Evolutionary conservation across 1,284 basidiomycete species (phyloP).

Genomic region (Ustilago sp.): DNA sequence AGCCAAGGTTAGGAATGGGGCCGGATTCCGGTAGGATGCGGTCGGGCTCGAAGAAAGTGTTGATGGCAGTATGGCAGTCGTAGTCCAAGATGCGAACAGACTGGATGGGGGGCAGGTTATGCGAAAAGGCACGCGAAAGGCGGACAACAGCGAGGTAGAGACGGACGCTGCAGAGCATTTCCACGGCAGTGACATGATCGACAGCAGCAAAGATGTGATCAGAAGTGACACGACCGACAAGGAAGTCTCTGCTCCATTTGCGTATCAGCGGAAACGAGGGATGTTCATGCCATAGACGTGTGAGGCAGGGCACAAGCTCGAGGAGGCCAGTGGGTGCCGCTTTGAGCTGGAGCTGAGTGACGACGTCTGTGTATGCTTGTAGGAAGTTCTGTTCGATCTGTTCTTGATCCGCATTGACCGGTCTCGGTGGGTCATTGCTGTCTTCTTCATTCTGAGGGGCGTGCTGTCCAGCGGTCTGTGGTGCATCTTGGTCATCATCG

Average conservation of each 20-base stretch:
- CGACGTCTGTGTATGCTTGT: conserved; percentile 37
- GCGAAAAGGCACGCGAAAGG: conserved; percentile 49
- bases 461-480: background rate
- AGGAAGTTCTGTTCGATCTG: conserved; percentile 33
- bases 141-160: conserved; percentile 56
- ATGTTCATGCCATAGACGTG: conserved; percentile 34
- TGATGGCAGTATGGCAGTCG: conserved; percentile 48
- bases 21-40: conserved; percentile 12
- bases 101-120: conserved; percentile 37
- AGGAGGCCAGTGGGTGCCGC: conserved; percentile 43
- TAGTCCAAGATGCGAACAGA: conserved; percentile 54
- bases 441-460: background rate
- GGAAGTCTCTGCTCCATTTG: conserved; percentile 49
- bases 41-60: conserved; percentile 45
- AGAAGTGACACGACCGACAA: conserved; percentile 45
- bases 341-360: conserved; percentile 38
- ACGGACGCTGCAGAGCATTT: conserved; percentile 56
- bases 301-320: conserved; percentile 40
- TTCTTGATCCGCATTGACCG: conserved; percentile 18
- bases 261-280: conserved; percentile 33
- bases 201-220: conserved; percentile 41
- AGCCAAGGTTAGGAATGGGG: conserved; percentile 10
- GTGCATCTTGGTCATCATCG: conserved; percentile 3
- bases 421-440: background rate
- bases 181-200: conserved; percentile 47